Conservation (phyloP, 257 asterid species). For the Solanum verrucosum region DNA sequence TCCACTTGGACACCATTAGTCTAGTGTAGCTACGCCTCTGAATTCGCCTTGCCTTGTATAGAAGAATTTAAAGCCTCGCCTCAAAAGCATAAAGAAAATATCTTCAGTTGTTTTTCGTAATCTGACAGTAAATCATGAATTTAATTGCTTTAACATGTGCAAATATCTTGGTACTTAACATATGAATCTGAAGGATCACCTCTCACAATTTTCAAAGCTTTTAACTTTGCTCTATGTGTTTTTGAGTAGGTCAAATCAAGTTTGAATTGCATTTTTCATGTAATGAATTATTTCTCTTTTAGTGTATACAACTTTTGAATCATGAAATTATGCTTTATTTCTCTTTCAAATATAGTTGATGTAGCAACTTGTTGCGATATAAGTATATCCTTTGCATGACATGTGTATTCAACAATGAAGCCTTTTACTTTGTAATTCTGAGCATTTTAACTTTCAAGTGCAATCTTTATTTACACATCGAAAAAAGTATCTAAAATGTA, state of each 20-base stretch:
- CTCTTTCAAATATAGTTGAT: not conserved
- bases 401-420: not conserved
- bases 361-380: not conserved
- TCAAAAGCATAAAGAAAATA: not conserved
- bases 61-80: not conserved
- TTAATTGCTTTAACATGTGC: not conserved
- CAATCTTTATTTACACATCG: not conserved
- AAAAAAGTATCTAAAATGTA: not conserved
- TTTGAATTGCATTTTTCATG: not conserved
- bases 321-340: not conserved
- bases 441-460: not conserved
- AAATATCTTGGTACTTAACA: not conserved
- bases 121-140: not conserved
- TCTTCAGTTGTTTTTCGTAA: not conserved
- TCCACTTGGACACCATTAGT: no score
- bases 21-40: no score
- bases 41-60: not conserved
- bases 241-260: not conserved
- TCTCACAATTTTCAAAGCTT: not conserved
- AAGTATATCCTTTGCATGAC: not conserved
- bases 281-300: not conserved
- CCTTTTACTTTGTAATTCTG: not conserved
- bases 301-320: not conserved
- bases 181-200: not conserved
- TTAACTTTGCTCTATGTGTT: not conserved